A percentile compares a stretch with the other conserved stretches of the same genome.
These are phyloP conservation scores for Leishmania tarentolae DNA, from an alignment of 208 protist species.

Conservation along the genomic window DNA sequence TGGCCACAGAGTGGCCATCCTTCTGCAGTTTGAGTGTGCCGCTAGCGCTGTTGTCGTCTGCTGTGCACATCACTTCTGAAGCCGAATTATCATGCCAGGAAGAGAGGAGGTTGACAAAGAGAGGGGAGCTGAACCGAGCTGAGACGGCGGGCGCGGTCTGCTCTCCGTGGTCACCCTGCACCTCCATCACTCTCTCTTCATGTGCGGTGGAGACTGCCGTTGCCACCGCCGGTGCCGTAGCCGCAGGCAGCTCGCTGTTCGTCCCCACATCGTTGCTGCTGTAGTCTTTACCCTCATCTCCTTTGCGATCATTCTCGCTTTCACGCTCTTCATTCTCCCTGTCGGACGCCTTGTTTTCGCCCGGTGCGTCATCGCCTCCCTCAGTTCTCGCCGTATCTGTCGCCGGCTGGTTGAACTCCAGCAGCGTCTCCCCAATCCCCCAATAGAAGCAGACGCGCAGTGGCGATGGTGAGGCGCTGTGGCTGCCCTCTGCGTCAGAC, in stretches of 20 bases:
- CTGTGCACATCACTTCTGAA: not conserved
- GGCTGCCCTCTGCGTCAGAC: not conserved
- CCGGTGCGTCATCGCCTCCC: not conserved
- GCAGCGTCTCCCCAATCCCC: constrained; percentile 24
- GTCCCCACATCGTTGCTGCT: not conserved
- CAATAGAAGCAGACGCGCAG: constrained; percentile 34
- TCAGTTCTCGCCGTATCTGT: not conserved
- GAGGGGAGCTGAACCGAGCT: not conserved
- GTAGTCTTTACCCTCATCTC: not conserved
- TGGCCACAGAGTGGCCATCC: not conserved
- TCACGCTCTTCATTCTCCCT: not conserved
- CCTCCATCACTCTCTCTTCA: not conserved
- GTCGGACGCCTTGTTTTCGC: not conserved
- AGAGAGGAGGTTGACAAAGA: not conserved
- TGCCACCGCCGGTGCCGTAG: not conserved
- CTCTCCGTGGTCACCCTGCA: not conserved
- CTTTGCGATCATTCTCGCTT: not conserved
- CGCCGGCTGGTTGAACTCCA: not conserved
- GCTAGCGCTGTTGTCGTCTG: not conserved
- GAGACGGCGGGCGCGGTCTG: not conserved
- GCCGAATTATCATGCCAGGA: not conserved
- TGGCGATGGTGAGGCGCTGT: not conserved
- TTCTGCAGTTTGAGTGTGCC: not conserved
- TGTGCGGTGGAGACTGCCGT: not conserved
- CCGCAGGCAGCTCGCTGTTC: not conserved